A percentile compares a stretch with the other conserved stretches of the same genome.
Conservation (phyloP, 1,284 basidiomycete species). For the Porphyrellus sp. region DNA sequence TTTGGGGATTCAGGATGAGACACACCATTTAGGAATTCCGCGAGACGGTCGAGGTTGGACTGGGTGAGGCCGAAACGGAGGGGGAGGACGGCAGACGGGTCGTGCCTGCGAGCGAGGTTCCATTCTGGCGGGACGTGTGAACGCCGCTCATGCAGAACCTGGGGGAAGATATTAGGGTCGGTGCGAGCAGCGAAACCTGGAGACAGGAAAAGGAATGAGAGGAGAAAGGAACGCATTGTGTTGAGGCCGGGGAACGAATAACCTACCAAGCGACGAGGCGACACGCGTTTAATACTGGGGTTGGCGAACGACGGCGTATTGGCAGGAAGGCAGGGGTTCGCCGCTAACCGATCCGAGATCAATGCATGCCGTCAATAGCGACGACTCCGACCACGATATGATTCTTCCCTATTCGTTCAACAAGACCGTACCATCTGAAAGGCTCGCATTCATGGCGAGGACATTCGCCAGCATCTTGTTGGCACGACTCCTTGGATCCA, state of each 20-base stretch:
- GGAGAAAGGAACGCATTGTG: constrained; percentile 23
- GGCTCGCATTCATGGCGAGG: no score
- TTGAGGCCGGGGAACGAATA: background rate
- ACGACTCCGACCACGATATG: no score
- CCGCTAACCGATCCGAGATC: no score
- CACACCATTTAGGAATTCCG: constrained; percentile 41
- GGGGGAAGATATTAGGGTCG: constrained; percentile 15
- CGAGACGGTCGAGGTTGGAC: constrained; percentile 40
- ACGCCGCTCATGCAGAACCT: constrained; percentile 36
- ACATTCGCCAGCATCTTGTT: no score
- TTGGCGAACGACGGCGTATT: no score
- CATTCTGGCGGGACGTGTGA: constrained; percentile 36
- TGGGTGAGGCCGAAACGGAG: constrained; percentile 45
- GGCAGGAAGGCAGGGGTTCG: no score
- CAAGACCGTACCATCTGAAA: no score
- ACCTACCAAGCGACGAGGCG: background rate
- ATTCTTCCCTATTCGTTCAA: no score
- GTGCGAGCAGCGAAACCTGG: constrained; percentile 19
- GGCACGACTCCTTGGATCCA: no score
- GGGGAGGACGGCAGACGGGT: constrained; percentile 34
- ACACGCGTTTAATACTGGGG: no score
- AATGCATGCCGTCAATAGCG: no score
- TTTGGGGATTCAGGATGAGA: constrained; percentile 44
- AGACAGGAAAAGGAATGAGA: constrained; percentile 25
- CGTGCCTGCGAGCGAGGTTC: constrained; percentile 31